phyloP scores from a whole-genome alignment of 2,329 filamentous ascomycete genomes.

The Penicillium paneum region DNA sequence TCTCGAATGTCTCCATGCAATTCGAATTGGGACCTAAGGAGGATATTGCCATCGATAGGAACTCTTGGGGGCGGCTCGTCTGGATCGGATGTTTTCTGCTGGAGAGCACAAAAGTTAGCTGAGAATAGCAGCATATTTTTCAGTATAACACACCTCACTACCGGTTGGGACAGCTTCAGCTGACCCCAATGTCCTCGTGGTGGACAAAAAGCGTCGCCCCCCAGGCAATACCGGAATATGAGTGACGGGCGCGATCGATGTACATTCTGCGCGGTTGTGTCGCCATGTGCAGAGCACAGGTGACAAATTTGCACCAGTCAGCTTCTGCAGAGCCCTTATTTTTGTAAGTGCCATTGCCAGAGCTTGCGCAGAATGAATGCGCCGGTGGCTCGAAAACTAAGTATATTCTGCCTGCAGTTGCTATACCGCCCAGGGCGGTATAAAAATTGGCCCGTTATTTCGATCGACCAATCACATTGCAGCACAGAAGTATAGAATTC shows the following conservation, averaged over 20 bases:
- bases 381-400: conserved; percentile 13
- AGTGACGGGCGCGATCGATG: background rate
- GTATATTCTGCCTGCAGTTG: conserved; percentile 8
- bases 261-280: conserved; percentile 9
- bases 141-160: conserved; percentile 1
- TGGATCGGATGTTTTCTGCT: background rate
- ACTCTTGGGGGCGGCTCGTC: background rate
- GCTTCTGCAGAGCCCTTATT: conserved; percentile 15
- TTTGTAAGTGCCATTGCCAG: conserved; percentile 26
- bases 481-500: background rate
- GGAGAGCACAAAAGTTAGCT: background rate
- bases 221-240: background rate
- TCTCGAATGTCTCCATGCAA: conserved; percentile 39
- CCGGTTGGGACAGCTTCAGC: background rate
- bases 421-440: conserved; percentile 18
- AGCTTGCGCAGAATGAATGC: conserved; percentile 13
- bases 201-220: conserved; percentile 10
- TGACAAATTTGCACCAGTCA: conserved; percentile 10
- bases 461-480: background rate
- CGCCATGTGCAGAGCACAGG: conserved; percentile 11
- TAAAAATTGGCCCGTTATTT: background rate
- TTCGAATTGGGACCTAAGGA: conserved; percentile 35
- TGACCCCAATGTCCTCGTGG: conserved; percentile 10
- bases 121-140: background rate
- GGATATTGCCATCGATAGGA: conserved; percentile 22